Conservation (phyloP, 805 yeast species). For the Lipomyces chichibuensis region DNA sequence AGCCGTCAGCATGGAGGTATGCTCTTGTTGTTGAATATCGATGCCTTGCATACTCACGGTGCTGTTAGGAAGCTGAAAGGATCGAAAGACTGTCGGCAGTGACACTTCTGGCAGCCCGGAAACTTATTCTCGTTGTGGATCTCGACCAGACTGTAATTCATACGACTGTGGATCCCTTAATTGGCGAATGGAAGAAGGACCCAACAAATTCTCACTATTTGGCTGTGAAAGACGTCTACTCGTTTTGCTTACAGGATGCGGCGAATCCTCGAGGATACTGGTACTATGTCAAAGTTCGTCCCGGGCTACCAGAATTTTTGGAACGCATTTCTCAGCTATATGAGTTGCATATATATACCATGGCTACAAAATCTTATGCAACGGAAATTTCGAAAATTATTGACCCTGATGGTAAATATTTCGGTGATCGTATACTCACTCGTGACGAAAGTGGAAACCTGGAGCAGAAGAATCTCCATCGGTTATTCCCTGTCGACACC, state of each 20-base stretch:
- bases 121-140: slow-evolving; percentile 90
- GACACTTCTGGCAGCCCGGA: slow-evolving; percentile 61
- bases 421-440: slow-evolving; percentile 88
- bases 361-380: slow-evolving; percentile 97
- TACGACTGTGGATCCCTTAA: slow-evolving; percentile 97
- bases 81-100: slow-evolving; percentile 71
- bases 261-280: slow-evolving; percentile 46
- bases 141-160: slow-evolving; percentile 97
- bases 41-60: not conserved
- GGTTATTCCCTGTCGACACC: slow-evolving; percentile 93
- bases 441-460: slow-evolving; percentile 94
- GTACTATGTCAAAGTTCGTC: slow-evolving; percentile 91
- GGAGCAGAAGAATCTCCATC: slow-evolving; percentile 81
- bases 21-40: not conserved
- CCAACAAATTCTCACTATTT: slow-evolving; percentile 81
- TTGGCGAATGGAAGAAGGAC: slow-evolving; percentile 93
- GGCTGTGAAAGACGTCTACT: slow-evolving; percentile 77
- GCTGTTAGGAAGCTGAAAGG: slow-evolving; percentile 72
- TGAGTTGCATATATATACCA: slow-evolving; percentile 94
- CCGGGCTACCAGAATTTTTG: slow-evolving; percentile 79
- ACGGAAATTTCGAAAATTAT: slow-evolving; percentile 83
- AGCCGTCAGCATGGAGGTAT: slow-evolving; percentile 62
- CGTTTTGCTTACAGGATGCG: slow-evolving; percentile 80
- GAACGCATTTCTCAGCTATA: slow-evolving; percentile 63
- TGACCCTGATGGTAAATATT: slow-evolving; percentile 83